Conservation (phyloP, 208 protist species). For the Trypanosoma vivax region DNA sequence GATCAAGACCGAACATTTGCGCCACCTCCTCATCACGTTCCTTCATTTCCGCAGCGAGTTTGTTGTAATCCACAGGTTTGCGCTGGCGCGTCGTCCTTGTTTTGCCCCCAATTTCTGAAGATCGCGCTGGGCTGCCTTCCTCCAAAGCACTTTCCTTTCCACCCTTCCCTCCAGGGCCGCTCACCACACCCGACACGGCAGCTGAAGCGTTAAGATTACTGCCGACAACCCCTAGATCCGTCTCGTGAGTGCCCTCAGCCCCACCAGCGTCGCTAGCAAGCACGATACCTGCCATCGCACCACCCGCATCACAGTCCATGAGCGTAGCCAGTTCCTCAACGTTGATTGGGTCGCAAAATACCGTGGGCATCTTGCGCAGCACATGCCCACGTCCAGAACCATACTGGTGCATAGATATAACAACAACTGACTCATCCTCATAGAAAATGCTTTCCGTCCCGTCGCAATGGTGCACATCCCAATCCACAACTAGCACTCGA, state of each 20-base stretch:
- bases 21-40: constrained; percentile 36
- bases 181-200: too few relatives aligned
- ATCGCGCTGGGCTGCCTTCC: not conserved
- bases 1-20: constrained; percentile 40
- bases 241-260: constrained; percentile 18
- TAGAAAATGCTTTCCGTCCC: constrained; percentile 92
- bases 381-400: constrained; percentile 55
- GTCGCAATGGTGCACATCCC: constrained; percentile 95
- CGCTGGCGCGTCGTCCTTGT: constrained; percentile 11
- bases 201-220: too few relatives aligned
- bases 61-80: constrained; percentile 54
- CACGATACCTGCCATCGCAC: not conserved
- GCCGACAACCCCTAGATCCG: constrained; percentile 13
- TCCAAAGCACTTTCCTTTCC: not conserved
- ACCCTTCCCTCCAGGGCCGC: not conserved
- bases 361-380: constrained; percentile 37
- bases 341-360: constrained; percentile 12
- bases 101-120: not conserved
- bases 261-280: not conserved
- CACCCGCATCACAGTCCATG: constrained; percentile 14
- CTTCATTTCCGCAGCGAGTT: constrained; percentile 44
- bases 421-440: constrained; percentile 86
- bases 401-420: constrained; percentile 92
- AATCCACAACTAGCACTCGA: constrained; percentile 90
- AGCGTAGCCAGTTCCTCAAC: constrained; percentile 13